These are phyloP conservation scores for Albizia julibrissin DNA, from an alignment of 306 rosid species.

Conservation along the genomic window DNA sequence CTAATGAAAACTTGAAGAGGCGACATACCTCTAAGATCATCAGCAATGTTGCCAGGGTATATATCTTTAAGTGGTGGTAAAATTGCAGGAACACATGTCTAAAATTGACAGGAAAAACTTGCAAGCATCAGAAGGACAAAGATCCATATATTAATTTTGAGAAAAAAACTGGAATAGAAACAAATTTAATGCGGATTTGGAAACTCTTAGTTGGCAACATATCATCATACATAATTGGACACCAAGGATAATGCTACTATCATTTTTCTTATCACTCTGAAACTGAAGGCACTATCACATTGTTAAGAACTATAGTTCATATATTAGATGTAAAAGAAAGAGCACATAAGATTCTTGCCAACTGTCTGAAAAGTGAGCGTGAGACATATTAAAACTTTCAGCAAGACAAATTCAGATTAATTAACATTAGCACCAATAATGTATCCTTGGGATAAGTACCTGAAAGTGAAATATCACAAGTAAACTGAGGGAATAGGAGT, in stretches of 20 bases:
- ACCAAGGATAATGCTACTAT: neutral
- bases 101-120: conserved; percentile 40
- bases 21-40: conserved; percentile 79
- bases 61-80: conserved; percentile 85
- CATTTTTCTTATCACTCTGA: conserved; percentile 27
- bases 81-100: conserved; percentile 92
- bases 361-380: neutral
- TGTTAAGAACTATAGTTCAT: conserved; percentile 14
- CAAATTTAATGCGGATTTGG: conserved; percentile 14
- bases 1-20: conserved; percentile 32
- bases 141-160: conserved; percentile 11
- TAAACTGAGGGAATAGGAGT: conserved; percentile 85
- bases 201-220: conserved; percentile 14
- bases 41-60: conserved; percentile 69
- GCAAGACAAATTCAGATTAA: conserved; percentile 33
- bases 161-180: conserved; percentile 17
- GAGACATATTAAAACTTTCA: conserved; percentile 5
- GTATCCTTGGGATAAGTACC: conserved; percentile 48
- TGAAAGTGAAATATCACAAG: conserved; percentile 92
- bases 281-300: conserved; percentile 22
- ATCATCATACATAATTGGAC: conserved; percentile 25
- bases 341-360: conserved; percentile 11
- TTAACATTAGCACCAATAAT: conserved; percentile 23
- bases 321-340: conserved; percentile 20
- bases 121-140: conserved; percentile 15